phyloP scores from a whole-genome alignment of 768 basidiomycete genomes.

The Leccinum fibrillosum region DNA sequence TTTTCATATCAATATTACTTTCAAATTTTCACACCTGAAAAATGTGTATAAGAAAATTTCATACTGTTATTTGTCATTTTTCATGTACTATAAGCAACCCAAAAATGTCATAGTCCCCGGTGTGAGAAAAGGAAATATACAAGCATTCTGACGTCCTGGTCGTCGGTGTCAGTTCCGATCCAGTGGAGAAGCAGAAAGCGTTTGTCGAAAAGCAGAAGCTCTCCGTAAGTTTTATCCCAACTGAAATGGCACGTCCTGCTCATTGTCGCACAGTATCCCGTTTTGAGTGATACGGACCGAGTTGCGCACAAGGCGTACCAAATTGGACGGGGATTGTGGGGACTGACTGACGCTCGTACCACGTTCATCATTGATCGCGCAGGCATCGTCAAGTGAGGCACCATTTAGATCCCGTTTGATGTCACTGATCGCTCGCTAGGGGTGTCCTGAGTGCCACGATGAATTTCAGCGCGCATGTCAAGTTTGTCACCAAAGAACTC shows the following conservation, averaged over 20 bases:
- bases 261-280: constrained; percentile 54
- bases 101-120: no score
- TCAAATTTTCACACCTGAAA: no score
- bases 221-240: constrained; percentile 43
- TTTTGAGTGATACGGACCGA: constrained; percentile 69
- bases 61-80: no score
- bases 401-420: neutral
- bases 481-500: constrained; percentile 70
- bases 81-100: no score
- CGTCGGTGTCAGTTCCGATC: constrained; percentile 72
- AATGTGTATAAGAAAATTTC: no score
- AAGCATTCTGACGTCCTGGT: constrained; percentile 61
- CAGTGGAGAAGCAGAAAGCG: constrained; percentile 66
- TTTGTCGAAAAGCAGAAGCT: constrained; percentile 73
- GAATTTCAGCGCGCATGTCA: constrained; percentile 62
- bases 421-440: constrained; percentile 30
- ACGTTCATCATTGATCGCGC: constrained; percentile 76
- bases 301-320: constrained; percentile 60
- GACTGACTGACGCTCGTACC: constrained; percentile 58
- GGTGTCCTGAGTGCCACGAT: constrained; percentile 58
- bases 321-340: constrained; percentile 66
- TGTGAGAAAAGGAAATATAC: constrained; percentile 62
- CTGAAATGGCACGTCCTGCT: neutral
- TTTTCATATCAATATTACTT: no score
- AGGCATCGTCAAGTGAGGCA: constrained; percentile 58